Conservation (phyloP, 2,329 filamentous ascomycete genomes). For the Apiospora rasikravindrae region DNA sequence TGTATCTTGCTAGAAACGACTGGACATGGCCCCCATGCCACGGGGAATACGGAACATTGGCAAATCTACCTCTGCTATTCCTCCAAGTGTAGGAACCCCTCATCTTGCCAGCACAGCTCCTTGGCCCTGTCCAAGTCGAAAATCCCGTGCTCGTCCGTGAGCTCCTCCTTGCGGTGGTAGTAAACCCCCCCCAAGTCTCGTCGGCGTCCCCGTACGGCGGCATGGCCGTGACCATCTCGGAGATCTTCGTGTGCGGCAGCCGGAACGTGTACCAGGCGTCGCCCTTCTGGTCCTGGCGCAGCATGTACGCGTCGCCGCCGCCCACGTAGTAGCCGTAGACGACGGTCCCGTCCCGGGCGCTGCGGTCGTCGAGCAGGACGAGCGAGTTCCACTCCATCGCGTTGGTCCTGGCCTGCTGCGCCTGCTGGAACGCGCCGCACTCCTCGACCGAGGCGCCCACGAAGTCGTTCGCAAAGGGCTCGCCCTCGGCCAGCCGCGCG, state of each 20-base stretch:
- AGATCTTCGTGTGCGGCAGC: neutral
- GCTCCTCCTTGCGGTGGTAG: neutral
- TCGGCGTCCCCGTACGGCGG: neutral
- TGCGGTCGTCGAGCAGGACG: neutral
- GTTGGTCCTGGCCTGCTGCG: neutral
- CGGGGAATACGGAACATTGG: too few relatives aligned
- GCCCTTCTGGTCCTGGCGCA: neutral
- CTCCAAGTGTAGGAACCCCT: too few relatives aligned
- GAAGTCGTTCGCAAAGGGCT: neutral
- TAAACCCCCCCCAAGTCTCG: neutral
- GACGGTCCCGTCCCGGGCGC: neutral
- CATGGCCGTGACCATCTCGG: neutral
- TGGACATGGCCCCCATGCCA: too few relatives aligned
- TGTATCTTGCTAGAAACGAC: too few relatives aligned
- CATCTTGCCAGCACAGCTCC: too few relatives aligned
- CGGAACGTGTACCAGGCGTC: neutral
- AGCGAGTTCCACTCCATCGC: neutral
- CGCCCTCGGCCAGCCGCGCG: neutral
- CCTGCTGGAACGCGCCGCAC: neutral
- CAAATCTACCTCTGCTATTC: too few relatives aligned
- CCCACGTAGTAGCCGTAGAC: neutral
- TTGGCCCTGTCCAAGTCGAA: neutral
- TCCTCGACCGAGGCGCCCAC: neutral
- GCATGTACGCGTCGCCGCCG: rapidly evolving
- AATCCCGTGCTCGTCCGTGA: neutral